Evolutionary conservation across 257 asterid genomes (phyloP), one percentile per base, ranked within the genome.

Genomic region (Knoxia roxburghii): DNA sequence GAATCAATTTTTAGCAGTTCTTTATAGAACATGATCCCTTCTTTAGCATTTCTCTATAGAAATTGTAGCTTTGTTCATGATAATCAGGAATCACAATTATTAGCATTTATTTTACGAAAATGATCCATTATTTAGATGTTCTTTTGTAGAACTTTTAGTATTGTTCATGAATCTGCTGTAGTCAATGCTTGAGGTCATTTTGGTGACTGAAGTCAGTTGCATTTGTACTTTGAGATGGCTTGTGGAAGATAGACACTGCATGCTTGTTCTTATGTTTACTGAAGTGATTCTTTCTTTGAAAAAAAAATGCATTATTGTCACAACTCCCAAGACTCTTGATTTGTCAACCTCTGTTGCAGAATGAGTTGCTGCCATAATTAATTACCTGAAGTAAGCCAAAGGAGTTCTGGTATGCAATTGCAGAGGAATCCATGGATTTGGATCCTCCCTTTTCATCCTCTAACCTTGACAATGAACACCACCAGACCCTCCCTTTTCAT

Each of bases 401-500:
- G 29, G 23, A 50, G 27, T 20, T 46, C 12, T 12, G 23, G n/a
- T 2, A 0, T 2, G 12, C 12, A 15, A 1, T 46, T 18, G 37
- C 21, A 21, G 39, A 52, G 32, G 46, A 9, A 33, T 40, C 50
- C 54, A 67, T 54, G 72, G 64, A 45, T 10, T 37, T 15, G 41
- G n/a, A 35, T 23, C 48, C 17, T 15, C 27, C 24, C 7, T 57
- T 58, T 58, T 39, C 26, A 17, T 32, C 45, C 23, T 58, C 15
- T 12, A n/a, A 21, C 20, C 2, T 48, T 30, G 7, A 6, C 63
- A n/a, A 24, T 1, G 71, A 39, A 15, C 53, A 53, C 5, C 45
- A 35, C 7, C 62, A 20, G 72, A 68, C 26, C 29, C 27, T 73
- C 52, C 66, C 49, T 70, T 17, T 35, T 13, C 43, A 20, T 41